phyloP scores from a whole-genome alignment of 2,329 filamentous ascomycete genomes.

The Claviceps cyperi region DNA sequence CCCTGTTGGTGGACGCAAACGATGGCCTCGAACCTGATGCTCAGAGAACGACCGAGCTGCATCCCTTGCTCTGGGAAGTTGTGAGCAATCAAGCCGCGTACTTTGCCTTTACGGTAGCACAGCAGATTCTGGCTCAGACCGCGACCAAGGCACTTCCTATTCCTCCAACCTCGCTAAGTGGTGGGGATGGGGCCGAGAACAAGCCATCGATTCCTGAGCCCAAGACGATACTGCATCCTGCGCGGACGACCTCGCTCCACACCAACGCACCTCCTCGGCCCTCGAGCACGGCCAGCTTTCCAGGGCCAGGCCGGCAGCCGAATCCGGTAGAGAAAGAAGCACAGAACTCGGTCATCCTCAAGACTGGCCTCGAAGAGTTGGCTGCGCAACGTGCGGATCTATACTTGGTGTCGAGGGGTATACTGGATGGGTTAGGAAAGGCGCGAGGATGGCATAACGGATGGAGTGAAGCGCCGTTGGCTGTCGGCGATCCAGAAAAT shows the following conservation, averaged over 20 bases:
- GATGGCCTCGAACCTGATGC: slow-evolving; percentile 21
- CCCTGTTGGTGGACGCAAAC: slow-evolving; percentile 36
- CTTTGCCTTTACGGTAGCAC: slow-evolving; percentile 62
- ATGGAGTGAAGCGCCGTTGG: slow-evolving; percentile 48
- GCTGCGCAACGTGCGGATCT: slow-evolving; percentile 74
- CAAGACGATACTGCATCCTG: slow-evolving; percentile 57
- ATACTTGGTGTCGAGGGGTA: slow-evolving; percentile 62
- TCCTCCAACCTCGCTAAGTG: slow-evolving; percentile 40
- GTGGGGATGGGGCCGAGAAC: slow-evolving; percentile 36
- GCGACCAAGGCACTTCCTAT: slow-evolving; percentile 53
- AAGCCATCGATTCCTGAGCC: slow-evolving; percentile 51
- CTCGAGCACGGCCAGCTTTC: slow-evolving; percentile 38
- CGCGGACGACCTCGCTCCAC: slow-evolving; percentile 46
- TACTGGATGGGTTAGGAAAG: slow-evolving; percentile 61
- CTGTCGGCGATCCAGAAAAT: slow-evolving; percentile 28
- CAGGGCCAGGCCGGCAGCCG: slow-evolving; percentile 28
- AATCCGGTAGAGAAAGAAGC: slow-evolving; percentile 25
- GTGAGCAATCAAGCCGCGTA: slow-evolving; percentile 64
- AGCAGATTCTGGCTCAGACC: slow-evolving; percentile 65
- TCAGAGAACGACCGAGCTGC: slow-evolving; percentile 9
- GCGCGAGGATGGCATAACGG: slow-evolving; percentile 62
- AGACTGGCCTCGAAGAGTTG: slow-evolving; percentile 61
- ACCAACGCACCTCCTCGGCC: slow-evolving; percentile 23
- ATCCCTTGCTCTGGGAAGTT: slow-evolving; percentile 32
- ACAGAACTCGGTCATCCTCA: slow-evolving; percentile 34